Evolutionary conservation across 805 yeast species (phyloP), one percentile per base, ranked within the genome.

Genomic region (Zygosaccharomyces siamensis): DNA sequence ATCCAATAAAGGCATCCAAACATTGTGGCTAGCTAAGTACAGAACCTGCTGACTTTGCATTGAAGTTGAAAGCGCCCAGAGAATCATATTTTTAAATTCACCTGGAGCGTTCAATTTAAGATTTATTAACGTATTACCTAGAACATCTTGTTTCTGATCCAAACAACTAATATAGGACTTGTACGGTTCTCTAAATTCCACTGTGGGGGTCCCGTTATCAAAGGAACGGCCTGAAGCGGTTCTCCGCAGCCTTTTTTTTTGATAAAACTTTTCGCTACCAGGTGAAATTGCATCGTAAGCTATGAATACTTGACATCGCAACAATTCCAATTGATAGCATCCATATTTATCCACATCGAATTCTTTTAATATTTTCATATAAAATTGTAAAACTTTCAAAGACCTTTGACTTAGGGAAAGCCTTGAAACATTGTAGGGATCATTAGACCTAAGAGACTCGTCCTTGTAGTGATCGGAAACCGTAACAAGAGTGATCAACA

Each of bases 401-500:
- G 74, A 68, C 32, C 78, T 63, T 11, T 61, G 52, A 37, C 63
- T 53, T 7, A 74, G 35, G 0, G 69, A 60, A 4, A 60, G 55
- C 35, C 66, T 61, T 0, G 68, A 59, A 26, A 50, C 31, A 46
- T 53, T 53, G 35, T 60, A 53, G 26, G 64, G 53, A 57, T 68
- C 70, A 30, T 54, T 62, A 7, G 48, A 37, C 14, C 66, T 50
- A 3, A 59, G 18, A 4, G 61, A 50, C 0, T 58, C 57, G n/a
- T 52, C 61, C 26, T 61, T 60, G 37, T 61, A 61, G 35, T 63
- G 59, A 1, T 59, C 58, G 0, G 72, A 64, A 0, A 70, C 50
- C 0, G 75, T 68, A 0, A 66, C 66, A 23, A 73, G 49, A 1
- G 77, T 70, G 39, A 74, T 59, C 7, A 74, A 43, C 0, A 68